A percentile compares a stretch with the other conserved stretches of the same genome.
These are phyloP conservation scores for Alternaria rosae DNA, from an alignment of 2,329 filamentous ascomycete species.

Conservation along the genomic window DNA sequence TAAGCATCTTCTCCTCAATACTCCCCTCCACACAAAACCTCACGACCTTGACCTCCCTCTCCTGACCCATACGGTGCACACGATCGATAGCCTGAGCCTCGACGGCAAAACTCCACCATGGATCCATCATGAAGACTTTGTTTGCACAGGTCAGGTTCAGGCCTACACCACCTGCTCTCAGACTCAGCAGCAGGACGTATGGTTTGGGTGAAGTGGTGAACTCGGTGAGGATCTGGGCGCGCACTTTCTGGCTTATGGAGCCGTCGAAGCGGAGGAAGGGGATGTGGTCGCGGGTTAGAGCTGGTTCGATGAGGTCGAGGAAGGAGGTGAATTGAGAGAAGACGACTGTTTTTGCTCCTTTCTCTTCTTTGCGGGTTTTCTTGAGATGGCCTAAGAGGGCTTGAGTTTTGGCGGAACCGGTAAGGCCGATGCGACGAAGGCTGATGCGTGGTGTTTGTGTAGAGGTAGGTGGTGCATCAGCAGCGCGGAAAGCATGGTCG, in stretches of 20 bases:
- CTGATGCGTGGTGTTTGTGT: constrained; percentile 60
- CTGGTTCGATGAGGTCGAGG: constrained; percentile 86
- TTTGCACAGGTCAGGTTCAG: constrained; percentile 90
- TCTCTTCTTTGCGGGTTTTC: constrained; percentile 69
- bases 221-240: constrained; percentile 77
- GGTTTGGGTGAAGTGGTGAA: constrained; percentile 69
- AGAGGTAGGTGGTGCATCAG: constrained; percentile 34
- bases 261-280: constrained; percentile 89
- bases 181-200: constrained; percentile 79
- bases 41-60: constrained; percentile 82
- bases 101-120: constrained; percentile 98
- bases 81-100: constrained; percentile 98
- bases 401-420: constrained; percentile 88
- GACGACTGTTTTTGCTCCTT: constrained; percentile 83
- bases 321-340: constrained; percentile 99
- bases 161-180: constrained; percentile 91
- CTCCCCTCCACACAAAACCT: constrained; percentile 89
- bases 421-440: constrained; percentile 66
- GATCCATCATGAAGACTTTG: constrained; percentile 98
- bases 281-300: constrained; percentile 75
- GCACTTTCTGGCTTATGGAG: constrained; percentile 83
- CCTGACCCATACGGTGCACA: constrained; percentile 95
- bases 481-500: constrained; percentile 48
- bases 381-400: constrained; percentile 79
- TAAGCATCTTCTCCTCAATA: constrained; percentile 94